Percentiles rank a stretch among this genome's conserved stretches.
These are phyloP conservation scores for Crepidotus variabilis DNA, from an alignment of 768 basidiomycete species.

Conservation along the genomic window DNA sequence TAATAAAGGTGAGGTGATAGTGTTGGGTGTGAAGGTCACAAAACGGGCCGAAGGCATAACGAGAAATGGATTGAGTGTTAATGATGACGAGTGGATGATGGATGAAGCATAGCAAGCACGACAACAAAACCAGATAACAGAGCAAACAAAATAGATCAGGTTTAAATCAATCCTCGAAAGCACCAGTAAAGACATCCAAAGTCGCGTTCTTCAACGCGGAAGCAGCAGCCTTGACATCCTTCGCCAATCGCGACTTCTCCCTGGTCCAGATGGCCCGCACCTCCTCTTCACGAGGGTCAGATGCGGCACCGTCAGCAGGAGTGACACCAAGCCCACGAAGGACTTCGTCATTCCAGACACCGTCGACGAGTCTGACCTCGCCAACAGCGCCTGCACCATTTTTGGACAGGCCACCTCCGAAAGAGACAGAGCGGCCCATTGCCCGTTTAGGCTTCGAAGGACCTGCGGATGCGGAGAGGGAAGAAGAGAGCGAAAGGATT, in stretches of 20 bases:
- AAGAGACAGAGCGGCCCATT: conserved; percentile 58
- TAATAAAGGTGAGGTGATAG: not conserved
- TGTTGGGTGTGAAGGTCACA: not conserved
- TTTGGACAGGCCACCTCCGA: conserved; percentile 35
- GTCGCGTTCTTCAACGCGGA: conserved; percentile 12
- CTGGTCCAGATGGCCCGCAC: conserved; percentile 43
- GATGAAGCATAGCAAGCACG: conserved; percentile 7
- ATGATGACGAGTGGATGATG: not conserved
- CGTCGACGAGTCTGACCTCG: conserved; percentile 57
- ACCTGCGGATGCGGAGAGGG: conserved; percentile 25
- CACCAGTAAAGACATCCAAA: conserved; percentile 35
- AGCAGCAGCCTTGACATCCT: conserved; percentile 35
- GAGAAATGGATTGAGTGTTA: not conserved
- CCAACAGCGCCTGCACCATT: conserved; percentile 34
- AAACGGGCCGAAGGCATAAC: not conserved
- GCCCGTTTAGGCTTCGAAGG: conserved; percentile 46
- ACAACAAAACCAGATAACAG: conserved; percentile 6
- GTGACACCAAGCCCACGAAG: conserved; percentile 64
- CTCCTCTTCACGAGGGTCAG: conserved; percentile 24
- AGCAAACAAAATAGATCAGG: conserved; percentile 13
- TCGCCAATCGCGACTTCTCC: conserved; percentile 41
- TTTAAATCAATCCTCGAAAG: conserved; percentile 37
- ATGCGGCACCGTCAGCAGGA: conserved; percentile 15
- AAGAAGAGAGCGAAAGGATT: conserved; percentile 43
- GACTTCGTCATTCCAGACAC: conserved; percentile 64